Evolutionary conservation across 805 yeast genomes (phyloP), one percentile per base, ranked within the genome.

Genomic region (Pichia ethanolica): DNA sequence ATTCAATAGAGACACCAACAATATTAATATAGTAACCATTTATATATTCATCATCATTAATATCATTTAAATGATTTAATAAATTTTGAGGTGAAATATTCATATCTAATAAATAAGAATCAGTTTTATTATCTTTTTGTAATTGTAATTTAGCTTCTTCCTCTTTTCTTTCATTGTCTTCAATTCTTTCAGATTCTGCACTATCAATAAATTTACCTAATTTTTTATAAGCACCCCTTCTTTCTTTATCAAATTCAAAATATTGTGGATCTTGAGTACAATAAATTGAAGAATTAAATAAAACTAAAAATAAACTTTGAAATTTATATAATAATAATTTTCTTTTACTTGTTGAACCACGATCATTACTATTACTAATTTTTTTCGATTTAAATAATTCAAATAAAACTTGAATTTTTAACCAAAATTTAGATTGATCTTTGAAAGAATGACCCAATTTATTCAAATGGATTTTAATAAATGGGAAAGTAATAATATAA

Each of bases 341-440:
- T 33, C 89, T 72, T 59, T 93, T 83, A 3, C 89, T 79, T n/a
- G 78, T 69, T 53, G 85, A 88, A 13, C 81, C 83, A 34, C 97
- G 71, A 56, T 88, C 96, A 39, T 78, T 78, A 28, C 90, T 77
- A 50, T 81, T 77, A 53, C 89, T 81, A 45, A 91, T 79, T 40
- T 80, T 78, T 62, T 87, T 80, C 25, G 74, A 68, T 64, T 86
- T 83, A 68, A 93, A 82, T 48, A 83, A 77, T 61, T 89, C 95
- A 59, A 84, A 78, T 59, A 90, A 88, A 28, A 82, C 82, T 66
- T 90, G 97, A 0, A 89, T 82, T 44, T 83, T 82, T 42, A 79
- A 78, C 97, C 97, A 91, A 59, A 91, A 87, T 14, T 47, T 53
- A 32, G 57, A 55, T 33, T 56, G 54, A 25, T 56, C 52, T 6